Conservation (phyloP, 2,329 filamentous ascomycete species). For the Cladosporium sp. region DNA sequence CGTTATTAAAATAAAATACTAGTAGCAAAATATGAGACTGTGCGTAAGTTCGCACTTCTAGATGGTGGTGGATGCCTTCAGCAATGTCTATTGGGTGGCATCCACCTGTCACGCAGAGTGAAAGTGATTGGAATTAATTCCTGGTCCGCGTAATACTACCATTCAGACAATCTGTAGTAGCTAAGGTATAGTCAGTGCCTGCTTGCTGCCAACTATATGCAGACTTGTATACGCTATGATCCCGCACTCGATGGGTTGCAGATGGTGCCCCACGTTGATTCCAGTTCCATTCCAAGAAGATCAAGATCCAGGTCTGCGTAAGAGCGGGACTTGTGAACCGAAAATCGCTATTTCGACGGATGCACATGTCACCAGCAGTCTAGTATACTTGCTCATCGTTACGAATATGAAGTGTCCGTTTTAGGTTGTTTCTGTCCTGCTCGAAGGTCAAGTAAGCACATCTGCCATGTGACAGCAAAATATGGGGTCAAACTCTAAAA, state of each 20-base stretch:
- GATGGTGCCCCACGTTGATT: background rate
- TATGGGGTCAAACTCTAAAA: slow-evolving; percentile 5
- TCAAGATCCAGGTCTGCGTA: background rate
- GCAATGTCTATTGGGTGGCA: background rate
- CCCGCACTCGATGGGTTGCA: background rate
- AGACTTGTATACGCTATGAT: background rate
- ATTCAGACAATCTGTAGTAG: background rate
- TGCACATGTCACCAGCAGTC: background rate
- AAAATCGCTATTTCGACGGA: background rate
- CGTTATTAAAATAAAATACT: background rate
- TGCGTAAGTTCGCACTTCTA: background rate
- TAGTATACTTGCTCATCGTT: background rate
- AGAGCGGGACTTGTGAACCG: background rate
- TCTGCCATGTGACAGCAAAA: slow-evolving; percentile 1
- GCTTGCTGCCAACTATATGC: background rate
- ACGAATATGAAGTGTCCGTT: background rate
- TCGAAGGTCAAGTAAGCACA: background rate
- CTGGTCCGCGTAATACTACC: background rate
- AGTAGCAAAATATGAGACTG: background rate
- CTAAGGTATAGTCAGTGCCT: background rate
- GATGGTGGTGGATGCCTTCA: background rate
- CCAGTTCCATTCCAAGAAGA: background rate
- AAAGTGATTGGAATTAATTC: background rate
- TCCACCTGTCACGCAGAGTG: background rate
- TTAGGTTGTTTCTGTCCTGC: background rate